phyloP scores from a whole-genome alignment of 2,329 filamentous ascomycete species.

The Emergomyces orientalis region DNA sequence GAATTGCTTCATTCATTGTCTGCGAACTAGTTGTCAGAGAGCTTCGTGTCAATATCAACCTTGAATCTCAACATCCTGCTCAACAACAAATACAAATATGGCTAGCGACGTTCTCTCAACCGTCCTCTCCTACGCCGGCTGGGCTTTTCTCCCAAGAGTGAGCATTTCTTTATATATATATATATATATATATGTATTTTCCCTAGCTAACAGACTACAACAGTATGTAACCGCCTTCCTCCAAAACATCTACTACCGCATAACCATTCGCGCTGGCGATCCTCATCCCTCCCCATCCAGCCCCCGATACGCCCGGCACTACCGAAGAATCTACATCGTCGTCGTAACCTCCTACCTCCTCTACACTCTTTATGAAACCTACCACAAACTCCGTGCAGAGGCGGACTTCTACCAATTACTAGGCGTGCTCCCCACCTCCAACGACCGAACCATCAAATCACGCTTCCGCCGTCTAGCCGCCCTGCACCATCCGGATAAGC shows the following conservation, averaged over 20 bases:
- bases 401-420: slow-evolving; percentile 75
- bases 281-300: slow-evolving; percentile 60
- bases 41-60: neutral
- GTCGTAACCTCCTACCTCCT: slow-evolving; percentile 76
- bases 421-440: slow-evolving; percentile 57
- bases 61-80: no score
- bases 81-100: no score
- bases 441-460: slow-evolving; percentile 70
- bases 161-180: slow-evolving; percentile 19
- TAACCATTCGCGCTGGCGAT: slow-evolving; percentile 83
- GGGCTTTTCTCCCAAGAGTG: slow-evolving; percentile 55
- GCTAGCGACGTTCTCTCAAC: slow-evolving; percentile 31
- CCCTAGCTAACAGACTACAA: neutral
- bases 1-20: neutral
- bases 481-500: slow-evolving; percentile 76
- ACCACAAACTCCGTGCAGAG: slow-evolving; percentile 62
- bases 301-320: slow-evolving; percentile 62
- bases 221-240: slow-evolving; percentile 69
- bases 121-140: slow-evolving; percentile 49
- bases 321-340: slow-evolving; percentile 70
- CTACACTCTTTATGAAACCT: slow-evolving; percentile 88
- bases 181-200: neutral
- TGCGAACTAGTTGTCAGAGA: neutral
- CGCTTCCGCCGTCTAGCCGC: slow-evolving; percentile 68
- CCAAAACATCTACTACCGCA: slow-evolving; percentile 73